Evolutionary conservation across 2,329 filamentous ascomycete genomes (phyloP).

Genomic region (Alternaria hordeiaustralica): DNA sequence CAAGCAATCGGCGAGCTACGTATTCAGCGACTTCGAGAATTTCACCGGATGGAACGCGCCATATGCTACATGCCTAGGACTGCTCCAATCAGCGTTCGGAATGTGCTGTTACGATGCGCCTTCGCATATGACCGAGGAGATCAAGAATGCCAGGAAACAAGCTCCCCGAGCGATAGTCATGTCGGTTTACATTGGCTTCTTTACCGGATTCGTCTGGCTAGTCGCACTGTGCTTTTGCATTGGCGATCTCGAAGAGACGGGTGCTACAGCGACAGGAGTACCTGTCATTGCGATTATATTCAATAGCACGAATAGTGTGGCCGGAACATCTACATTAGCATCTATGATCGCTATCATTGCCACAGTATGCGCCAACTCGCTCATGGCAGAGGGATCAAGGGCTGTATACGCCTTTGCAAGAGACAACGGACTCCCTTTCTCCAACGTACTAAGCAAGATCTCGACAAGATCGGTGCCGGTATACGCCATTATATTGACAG

Average conservation of each 20-base stretch:
- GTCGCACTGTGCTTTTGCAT: constrained; percentile 52
- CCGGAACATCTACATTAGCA: constrained; percentile 54
- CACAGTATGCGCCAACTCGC: constrained; percentile 53
- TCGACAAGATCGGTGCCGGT: constrained; percentile 58
- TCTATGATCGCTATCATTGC: constrained; percentile 59
- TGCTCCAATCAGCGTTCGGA: constrained; percentile 62
- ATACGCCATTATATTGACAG: constrained; percentile 57
- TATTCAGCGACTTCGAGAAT: constrained; percentile 63
- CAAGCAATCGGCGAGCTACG: constrained; percentile 62
- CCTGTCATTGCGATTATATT: constrained; percentile 62
- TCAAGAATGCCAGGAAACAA: constrained; percentile 58
- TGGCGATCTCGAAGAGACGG: constrained; percentile 55
- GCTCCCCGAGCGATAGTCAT: constrained; percentile 55
- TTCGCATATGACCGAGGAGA: constrained; percentile 63
- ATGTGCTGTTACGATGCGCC: constrained; percentile 61
- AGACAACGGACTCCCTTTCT: constrained; percentile 62
- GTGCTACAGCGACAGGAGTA: constrained; percentile 55
- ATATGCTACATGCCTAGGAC: constrained; percentile 61
- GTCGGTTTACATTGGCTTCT: constrained; percentile 49
- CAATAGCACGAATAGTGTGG: constrained; percentile 55
- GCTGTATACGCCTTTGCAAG: constrained; percentile 58
- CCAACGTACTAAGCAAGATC: constrained; percentile 54
- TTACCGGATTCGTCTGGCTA: constrained; percentile 49
- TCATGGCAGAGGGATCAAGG: constrained; percentile 57
- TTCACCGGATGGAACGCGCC: constrained; percentile 59